These are phyloP conservation scores for Lupinus albus DNA, from an alignment of 306 rosid genomes.

Conservation along the genomic window DNA sequence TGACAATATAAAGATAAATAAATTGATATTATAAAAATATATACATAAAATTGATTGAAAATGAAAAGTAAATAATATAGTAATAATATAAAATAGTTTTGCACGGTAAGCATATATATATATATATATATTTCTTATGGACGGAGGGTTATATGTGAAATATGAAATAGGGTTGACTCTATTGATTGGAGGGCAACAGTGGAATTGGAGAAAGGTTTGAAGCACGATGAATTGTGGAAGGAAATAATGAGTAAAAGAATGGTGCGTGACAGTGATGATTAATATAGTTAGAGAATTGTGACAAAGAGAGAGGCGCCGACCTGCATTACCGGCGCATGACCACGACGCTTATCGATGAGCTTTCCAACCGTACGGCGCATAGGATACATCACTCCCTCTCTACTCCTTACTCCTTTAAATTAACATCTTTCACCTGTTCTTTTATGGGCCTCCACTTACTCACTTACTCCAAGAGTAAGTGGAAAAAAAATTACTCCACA, in stretches of 20 bases:
- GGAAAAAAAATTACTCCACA: too few relatives aligned
- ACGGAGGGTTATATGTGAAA: not conserved
- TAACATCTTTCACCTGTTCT: too few relatives aligned
- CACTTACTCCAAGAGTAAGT: too few relatives aligned
- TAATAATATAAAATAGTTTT: too few relatives aligned
- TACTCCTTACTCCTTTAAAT: too few relatives aligned
- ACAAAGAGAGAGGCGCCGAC: conserved; percentile 40
- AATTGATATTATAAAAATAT: too few relatives aligned
- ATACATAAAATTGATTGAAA: too few relatives aligned
- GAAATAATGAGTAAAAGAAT: not conserved
- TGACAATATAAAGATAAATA: too few relatives aligned
- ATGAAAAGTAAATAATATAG: too few relatives aligned
- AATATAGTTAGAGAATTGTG: conserved; percentile 39
- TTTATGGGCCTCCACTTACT: too few relatives aligned
- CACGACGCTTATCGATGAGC: conserved; percentile 33
- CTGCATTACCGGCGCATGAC: conserved; percentile 47
- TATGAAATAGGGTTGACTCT: conserved; percentile 40
- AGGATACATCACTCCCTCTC: not conserved
- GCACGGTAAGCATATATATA: too few relatives aligned
- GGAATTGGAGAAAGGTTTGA: not conserved
- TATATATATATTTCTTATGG: too few relatives aligned
- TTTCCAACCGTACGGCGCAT: conserved; percentile 35
- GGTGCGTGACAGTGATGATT: conserved; percentile 39
- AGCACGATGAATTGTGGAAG: conserved; percentile 9
- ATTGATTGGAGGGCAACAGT: not conserved